Evolutionary conservation across 1,284 basidiomycete species (phyloP).

Genomic region (Leccinum angustisporum): DNA sequence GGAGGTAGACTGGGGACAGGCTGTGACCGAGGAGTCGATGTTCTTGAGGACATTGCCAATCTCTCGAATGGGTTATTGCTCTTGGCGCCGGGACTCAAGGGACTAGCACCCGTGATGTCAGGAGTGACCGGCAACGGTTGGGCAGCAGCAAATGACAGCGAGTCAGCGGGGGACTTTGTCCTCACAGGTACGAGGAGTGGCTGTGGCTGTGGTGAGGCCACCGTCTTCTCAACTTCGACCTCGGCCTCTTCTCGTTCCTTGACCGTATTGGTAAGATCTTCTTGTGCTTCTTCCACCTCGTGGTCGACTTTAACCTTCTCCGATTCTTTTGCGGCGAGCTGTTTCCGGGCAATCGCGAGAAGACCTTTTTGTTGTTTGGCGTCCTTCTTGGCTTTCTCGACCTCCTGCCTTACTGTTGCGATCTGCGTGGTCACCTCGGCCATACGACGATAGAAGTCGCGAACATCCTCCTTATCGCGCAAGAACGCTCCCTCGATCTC

Average conservation of each 20-base stretch:
- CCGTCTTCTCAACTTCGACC: constrained; percentile 43
- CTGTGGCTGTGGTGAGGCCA: background rate
- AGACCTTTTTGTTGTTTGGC: constrained; percentile 95
- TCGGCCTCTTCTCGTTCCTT: constrained; percentile 62
- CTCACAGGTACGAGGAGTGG: constrained; percentile 15
- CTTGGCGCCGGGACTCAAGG: constrained; percentile 48
- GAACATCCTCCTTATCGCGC: constrained; percentile 92
- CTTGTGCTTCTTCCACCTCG: constrained; percentile 67
- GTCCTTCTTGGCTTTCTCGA: constrained; percentile 92
- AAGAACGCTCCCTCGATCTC: constrained; percentile 89
- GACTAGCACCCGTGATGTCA: constrained; percentile 38
- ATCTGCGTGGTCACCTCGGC: constrained; percentile 78
- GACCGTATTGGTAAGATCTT: constrained; percentile 51
- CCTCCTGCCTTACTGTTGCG: constrained; percentile 66
- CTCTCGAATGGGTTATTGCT: constrained; percentile 96
- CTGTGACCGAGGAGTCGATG: constrained; percentile 49
- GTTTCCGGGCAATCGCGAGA: constrained; percentile 93
- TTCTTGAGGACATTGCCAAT: constrained; percentile 50
- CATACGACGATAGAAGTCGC: constrained; percentile 84
- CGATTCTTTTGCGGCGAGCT: constrained; percentile 82
- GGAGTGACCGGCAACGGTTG: constrained; percentile 74
- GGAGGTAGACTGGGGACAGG: constrained; percentile 31
- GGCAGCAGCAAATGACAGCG: constrained; percentile 60
- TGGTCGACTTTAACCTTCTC: constrained; percentile 72
- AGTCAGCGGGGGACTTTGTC: constrained; percentile 40